phyloP scores from a whole-genome alignment of 1,284 basidiomycete species.

The Neonothopanus nambi region DNA sequence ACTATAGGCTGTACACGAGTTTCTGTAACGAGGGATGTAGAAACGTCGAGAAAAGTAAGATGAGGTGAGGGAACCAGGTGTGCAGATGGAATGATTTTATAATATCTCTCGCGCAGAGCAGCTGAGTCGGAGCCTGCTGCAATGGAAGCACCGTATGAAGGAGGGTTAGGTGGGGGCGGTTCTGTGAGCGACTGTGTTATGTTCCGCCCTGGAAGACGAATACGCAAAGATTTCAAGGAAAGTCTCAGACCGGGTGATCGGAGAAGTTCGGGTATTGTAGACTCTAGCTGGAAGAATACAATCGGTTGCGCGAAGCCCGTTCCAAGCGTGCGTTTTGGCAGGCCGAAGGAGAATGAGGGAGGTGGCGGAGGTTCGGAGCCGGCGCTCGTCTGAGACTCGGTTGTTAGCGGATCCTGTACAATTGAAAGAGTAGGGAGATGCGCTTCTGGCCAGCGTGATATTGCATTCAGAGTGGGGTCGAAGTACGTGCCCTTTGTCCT shows the following conservation, averaged over 20 bases:
- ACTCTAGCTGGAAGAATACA: constrained; percentile 67
- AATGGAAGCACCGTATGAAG: constrained; percentile 13
- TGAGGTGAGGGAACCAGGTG: constrained; percentile 36
- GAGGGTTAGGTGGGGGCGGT: constrained; percentile 11
- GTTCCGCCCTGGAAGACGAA: constrained; percentile 61
- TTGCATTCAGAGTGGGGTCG: constrained; percentile 53
- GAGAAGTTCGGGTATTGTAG: constrained; percentile 44
- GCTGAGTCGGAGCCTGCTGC: neutral
- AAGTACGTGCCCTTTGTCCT: constrained; percentile 62
- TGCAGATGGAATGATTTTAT: constrained; percentile 6
- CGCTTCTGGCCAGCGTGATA: constrained; percentile 57
- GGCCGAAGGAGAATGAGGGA: constrained; percentile 26
- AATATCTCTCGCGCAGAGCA: neutral
- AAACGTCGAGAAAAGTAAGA: constrained; percentile 58
- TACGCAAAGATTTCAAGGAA: constrained; percentile 46
- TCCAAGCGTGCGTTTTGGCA: constrained; percentile 20
- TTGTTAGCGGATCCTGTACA: constrained; percentile 58
- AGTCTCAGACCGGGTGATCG: constrained; percentile 41
- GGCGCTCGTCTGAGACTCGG: constrained; percentile 6
- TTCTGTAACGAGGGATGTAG: constrained; percentile 52
- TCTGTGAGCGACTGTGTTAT: constrained; percentile 44
- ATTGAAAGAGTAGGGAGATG: constrained; percentile 54
- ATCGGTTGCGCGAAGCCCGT: constrained; percentile 67
- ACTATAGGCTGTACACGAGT: constrained; percentile 52
- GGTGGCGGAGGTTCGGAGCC: constrained; percentile 7